A percentile compares a stretch with the other conserved stretches of the same genome.
Evolutionary conservation across 768 basidiomycete genomes (phyloP).

Genomic region (Termitomyces sp.): DNA sequence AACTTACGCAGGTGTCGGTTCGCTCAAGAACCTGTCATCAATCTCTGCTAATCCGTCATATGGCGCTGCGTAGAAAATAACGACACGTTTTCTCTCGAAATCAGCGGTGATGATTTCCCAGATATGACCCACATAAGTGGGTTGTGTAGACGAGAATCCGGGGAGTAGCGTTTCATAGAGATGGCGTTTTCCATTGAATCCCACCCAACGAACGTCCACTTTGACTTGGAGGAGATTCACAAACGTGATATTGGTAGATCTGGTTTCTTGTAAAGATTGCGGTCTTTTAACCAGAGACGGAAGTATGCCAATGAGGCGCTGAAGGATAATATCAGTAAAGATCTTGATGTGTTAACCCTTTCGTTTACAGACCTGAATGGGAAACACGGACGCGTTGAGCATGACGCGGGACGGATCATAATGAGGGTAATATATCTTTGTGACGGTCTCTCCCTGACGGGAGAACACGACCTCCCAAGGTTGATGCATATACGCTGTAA

Average conservation of each 20-base stretch:
- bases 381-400: conserved; percentile 2
- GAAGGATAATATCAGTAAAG: not conserved
- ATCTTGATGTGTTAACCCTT: not conserved
- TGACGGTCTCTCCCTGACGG: not conserved
- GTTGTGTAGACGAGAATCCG: not conserved
- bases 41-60: not conserved
- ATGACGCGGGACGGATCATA: not conserved
- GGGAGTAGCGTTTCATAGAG: not conserved
- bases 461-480: conserved; percentile 8
- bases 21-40: not conserved
- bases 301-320: not conserved
- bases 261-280: not conserved
- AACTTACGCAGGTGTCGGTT: not conserved
- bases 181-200: not conserved
- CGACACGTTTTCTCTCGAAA: not conserved
- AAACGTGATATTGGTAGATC: conserved; percentile 8
- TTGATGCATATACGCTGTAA: not conserved
- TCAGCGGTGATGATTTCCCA: conserved; percentile 4
- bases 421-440: conserved; percentile 1
- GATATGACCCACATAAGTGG: conserved; percentile 9
- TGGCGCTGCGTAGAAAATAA: conserved; percentile 1
- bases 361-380: not conserved
- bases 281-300: not conserved
- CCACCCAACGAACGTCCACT: conserved; percentile 5
- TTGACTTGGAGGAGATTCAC: conserved; percentile 4